Conservation (phyloP, 192 early-diverging fungal genomes). For the Rhizophagus clarus region DNA sequence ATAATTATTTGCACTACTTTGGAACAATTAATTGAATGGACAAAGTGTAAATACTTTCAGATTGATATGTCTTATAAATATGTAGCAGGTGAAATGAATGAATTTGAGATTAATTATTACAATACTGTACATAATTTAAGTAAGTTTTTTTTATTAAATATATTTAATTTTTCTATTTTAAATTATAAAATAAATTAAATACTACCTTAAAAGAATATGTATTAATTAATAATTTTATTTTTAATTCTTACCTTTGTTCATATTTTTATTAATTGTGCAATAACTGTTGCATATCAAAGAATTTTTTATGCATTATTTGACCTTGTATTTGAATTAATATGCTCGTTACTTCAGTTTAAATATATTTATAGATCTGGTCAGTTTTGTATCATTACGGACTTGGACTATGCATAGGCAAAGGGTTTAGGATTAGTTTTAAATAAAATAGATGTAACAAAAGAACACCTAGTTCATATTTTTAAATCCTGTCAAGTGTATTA, state of each 20-base stretch:
- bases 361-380: not conserved
- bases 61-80: not conserved
- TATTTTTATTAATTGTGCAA: constrained; percentile 5
- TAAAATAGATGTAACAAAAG: not conserved
- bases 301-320: constrained; percentile 11
- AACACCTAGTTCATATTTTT: too few relatives aligned
- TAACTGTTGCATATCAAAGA: not conserved
- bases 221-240: not conserved
- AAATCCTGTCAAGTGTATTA: not conserved
- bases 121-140: not conserved
- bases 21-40: not conserved
- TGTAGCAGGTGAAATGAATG: not conserved
- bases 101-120: constrained; percentile 19
- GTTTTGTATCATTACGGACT: not conserved
- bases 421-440: not conserved
- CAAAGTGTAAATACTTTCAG: not conserved
- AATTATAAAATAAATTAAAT: not conserved
- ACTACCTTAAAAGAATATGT: not conserved
- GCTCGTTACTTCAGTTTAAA: not conserved
- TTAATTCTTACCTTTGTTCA: not conserved
- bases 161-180: not conserved
- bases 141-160: not conserved
- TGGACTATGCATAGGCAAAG: not conserved
- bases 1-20: not conserved
- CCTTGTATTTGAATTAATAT: not conserved